These are phyloP conservation scores for Sphagnurus paluster DNA, from an alignment of 1,284 basidiomycete genomes.

Conservation along the genomic window DNA sequence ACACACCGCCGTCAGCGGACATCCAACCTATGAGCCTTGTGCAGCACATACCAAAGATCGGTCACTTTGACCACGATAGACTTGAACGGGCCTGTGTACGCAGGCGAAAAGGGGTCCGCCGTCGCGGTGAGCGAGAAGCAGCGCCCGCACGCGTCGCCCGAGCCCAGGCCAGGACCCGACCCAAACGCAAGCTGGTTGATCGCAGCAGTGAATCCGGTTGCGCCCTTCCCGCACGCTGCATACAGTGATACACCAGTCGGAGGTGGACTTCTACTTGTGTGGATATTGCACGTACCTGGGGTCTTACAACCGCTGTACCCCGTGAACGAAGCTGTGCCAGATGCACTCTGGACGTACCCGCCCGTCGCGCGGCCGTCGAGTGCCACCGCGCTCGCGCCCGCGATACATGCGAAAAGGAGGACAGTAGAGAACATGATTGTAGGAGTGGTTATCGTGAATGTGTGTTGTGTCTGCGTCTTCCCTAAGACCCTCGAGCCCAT, in stretches of 20 bases:
- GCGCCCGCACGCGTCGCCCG: conserved; percentile 62
- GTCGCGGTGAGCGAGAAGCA: conserved; percentile 55
- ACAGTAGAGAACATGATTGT: no score
- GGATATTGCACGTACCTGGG: conserved; percentile 35
- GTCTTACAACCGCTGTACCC: conserved; percentile 49
- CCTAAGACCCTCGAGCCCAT: conserved; percentile 16
- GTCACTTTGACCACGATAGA: conserved; percentile 58
- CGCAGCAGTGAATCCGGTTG: conserved; percentile 54
- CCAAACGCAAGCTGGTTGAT: conserved; percentile 58
- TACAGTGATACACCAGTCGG: no score
- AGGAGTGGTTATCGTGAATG: no score
- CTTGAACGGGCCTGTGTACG: conserved; percentile 51
- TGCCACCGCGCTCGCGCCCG: conserved; percentile 23
- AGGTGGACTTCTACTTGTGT: not conserved
- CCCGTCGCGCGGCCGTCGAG: conserved; percentile 39
- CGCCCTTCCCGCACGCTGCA: conserved; percentile 56
- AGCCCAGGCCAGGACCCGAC: conserved; percentile 44
- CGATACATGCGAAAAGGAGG: conserved; percentile 20
- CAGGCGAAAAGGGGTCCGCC: conserved; percentile 52
- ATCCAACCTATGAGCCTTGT: not conserved
- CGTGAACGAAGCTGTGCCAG: conserved; percentile 56
- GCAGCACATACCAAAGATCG: conserved; percentile 44
- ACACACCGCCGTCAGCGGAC: not conserved
- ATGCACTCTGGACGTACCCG: conserved; percentile 52
- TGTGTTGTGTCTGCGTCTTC: no score